phyloP scores from a whole-genome alignment of 768 basidiomycete species.

The Phanerodontia chrysosporium region DNA sequence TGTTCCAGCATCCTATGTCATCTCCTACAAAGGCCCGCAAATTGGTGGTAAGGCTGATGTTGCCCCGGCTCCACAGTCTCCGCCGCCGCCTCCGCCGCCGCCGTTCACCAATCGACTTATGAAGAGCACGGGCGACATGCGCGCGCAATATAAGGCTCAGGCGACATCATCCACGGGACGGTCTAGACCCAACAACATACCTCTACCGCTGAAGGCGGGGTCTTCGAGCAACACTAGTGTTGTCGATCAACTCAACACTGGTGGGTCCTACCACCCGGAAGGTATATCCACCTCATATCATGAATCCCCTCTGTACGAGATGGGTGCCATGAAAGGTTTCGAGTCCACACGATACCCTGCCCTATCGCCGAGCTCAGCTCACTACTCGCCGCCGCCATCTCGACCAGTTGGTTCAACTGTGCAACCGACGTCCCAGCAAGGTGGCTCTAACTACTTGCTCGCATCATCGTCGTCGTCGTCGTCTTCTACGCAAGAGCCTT shows the following conservation, averaged over 20 bases:
- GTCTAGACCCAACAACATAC: constrained; percentile 17
- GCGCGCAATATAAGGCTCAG: constrained; percentile 28
- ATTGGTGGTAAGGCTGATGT: constrained; percentile 33
- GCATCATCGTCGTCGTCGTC: constrained; percentile 21
- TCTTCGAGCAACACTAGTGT: neutral
- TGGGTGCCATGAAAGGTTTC: constrained; percentile 7
- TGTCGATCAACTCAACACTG: neutral
- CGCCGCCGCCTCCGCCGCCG: constrained; percentile 24
- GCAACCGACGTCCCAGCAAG: neutral
- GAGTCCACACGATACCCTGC: constrained; percentile 6
- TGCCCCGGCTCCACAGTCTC: constrained; percentile 30
- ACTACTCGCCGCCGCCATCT: neutral
- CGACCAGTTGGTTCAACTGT: neutral
- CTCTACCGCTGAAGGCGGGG: constrained; percentile 28
- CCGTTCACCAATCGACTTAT: constrained; percentile 27
- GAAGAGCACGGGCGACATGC: constrained; percentile 61
- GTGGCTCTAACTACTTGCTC: neutral
- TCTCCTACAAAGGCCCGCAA: constrained; percentile 43
- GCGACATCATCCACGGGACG: constrained; percentile 21
- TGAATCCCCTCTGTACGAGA: neutral
- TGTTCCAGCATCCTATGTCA: constrained; percentile 43
- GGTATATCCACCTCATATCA: neutral
- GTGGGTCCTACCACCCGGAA: neutral
- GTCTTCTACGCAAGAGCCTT: constrained; percentile 50
- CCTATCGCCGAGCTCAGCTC: constrained; percentile 4